A percentile compares a stretch with the other conserved stretches of the same genome.
These are phyloP conservation scores for Ascobolus immersus DNA, from an alignment of 495 filamentous ascomycete genomes.

Conservation along the genomic window DNA sequence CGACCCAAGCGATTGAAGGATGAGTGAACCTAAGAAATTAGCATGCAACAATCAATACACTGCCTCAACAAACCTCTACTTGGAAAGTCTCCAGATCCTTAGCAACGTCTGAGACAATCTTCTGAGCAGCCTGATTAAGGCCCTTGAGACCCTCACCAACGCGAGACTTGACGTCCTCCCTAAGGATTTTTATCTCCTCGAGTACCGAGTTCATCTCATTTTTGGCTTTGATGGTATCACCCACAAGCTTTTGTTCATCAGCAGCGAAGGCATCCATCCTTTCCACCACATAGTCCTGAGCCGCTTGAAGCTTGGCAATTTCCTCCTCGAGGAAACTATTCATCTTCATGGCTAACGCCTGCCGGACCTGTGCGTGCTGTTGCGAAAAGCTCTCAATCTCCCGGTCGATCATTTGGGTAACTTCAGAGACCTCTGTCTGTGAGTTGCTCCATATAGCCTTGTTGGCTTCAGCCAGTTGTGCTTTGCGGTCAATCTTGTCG, in stretches of 20 bases:
- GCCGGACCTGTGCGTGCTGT: constrained; percentile 44
- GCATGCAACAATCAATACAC: constrained; percentile 10
- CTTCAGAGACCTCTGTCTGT: constrained; percentile 42
- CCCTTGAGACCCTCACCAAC: constrained; percentile 69
- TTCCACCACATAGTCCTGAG: constrained; percentile 39
- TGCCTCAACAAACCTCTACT: constrained; percentile 26
- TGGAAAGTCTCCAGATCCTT: constrained; percentile 64
- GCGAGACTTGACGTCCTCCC: constrained; percentile 61
- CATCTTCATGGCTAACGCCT: constrained; percentile 39
- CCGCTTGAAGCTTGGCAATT: constrained; percentile 35
- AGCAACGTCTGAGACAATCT: constrained; percentile 76
- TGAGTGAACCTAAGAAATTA: constrained; percentile 32
- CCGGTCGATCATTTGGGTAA: constrained; percentile 49
- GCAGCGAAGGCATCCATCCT: constrained; percentile 38
- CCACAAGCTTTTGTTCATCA: constrained; percentile 38
- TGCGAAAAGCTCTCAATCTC: constrained; percentile 40
- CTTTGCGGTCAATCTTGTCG: constrained; percentile 57
- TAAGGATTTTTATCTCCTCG: constrained; percentile 68
- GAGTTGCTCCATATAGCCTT: constrained; percentile 52
- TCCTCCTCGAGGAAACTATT: constrained; percentile 46
- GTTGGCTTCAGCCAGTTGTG: constrained; percentile 55
- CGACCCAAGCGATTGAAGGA: constrained; percentile 77
- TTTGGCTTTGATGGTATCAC: constrained; percentile 42
- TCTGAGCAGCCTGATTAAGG: constrained; percentile 58
- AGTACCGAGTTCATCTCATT: constrained; percentile 76